Evolutionary conservation across 2,329 filamentous ascomycete genomes (phyloP).

Genomic region (Alternaria sp.): DNA sequence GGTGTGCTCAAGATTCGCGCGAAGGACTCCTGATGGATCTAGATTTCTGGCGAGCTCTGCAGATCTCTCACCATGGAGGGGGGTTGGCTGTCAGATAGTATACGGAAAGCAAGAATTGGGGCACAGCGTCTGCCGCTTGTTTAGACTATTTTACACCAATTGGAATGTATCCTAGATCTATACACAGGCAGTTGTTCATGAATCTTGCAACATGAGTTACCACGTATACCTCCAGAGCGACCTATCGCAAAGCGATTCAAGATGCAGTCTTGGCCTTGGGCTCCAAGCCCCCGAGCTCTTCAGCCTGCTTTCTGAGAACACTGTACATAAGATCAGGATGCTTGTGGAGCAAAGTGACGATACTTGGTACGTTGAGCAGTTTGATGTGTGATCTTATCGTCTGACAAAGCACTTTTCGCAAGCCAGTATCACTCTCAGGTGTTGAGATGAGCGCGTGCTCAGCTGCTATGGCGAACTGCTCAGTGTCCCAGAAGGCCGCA

Average conservation of each 20-base stretch:
- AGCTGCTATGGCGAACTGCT: not conserved
- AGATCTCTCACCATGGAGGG: too few species aligned
- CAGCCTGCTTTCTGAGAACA: not conserved
- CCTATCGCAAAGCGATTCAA: not conserved
- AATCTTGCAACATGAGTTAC: too few species aligned
- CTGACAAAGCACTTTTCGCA: not conserved
- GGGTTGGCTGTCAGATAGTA: too few species aligned
- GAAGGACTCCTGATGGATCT: not conserved
- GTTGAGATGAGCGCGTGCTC: constrained; percentile 1
- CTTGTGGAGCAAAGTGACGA: not conserved
- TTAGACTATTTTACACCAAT: too few species aligned
- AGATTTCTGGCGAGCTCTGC: not conserved
- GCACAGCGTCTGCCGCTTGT: too few species aligned
- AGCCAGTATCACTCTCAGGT: not conserved
- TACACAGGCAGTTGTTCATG: too few species aligned
- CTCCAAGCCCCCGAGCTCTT: not conserved
- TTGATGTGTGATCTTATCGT: not conserved
- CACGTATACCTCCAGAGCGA: too few species aligned
- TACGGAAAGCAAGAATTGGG: too few species aligned
- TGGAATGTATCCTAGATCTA: too few species aligned
- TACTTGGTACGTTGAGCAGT: not conserved
- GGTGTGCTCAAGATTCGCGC: constrained; percentile 8
- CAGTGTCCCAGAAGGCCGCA: not conserved
- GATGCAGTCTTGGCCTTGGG: not conserved
- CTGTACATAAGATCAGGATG: not conserved